phyloP scores from a whole-genome alignment of 371 early-diverging fungal species.

The Mortierella sp. region DNA sequence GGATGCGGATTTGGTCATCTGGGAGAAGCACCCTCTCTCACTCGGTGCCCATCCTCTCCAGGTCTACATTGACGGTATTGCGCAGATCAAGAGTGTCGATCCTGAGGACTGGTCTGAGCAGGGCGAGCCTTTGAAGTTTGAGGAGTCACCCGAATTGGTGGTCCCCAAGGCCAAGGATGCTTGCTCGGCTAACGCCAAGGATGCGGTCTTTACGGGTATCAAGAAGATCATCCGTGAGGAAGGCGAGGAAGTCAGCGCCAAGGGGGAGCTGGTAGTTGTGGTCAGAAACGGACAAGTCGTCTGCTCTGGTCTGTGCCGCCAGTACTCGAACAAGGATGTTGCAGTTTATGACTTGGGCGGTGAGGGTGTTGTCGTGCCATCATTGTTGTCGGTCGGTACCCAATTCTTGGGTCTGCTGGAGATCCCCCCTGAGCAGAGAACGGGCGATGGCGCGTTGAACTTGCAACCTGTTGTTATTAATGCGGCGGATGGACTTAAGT shows the following conservation, averaged over 20 bases:
- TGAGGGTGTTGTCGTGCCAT: constrained; percentile 34
- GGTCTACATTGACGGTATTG: constrained; percentile 81
- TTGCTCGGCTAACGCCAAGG: constrained; percentile 33
- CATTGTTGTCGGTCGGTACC: constrained; percentile 58
- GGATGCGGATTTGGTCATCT: constrained; percentile 86
- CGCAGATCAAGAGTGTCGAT: constrained; percentile 48
- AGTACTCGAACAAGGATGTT: constrained; percentile 17
- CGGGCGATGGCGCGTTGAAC: constrained; percentile 61
- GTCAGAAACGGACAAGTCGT: constrained; percentile 62
- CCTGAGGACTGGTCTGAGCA: constrained; percentile 19
- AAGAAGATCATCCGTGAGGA: constrained; percentile 29
- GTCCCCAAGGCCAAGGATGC: constrained; percentile 19
- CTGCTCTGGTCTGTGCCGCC: constrained; percentile 67
- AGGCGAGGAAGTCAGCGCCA: constrained; percentile 13
- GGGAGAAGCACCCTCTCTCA: constrained; percentile 78
- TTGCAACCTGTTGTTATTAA: constrained; percentile 36
- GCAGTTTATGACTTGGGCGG: constrained; percentile 42
- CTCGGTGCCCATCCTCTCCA: constrained; percentile 84
- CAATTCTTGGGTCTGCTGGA: constrained; percentile 64
- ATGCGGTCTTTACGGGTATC: constrained; percentile 30
- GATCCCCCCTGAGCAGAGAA: constrained; percentile 63
- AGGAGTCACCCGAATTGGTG: constrained; percentile 14
- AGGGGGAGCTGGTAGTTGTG: constrained; percentile 27
- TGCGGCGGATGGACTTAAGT: constrained; percentile 68
- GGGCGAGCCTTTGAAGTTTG: constrained; percentile 14